Base-by-base conservation (phyloP, 129 eudicot genomes). In the Tagetes erecta region DNA sequence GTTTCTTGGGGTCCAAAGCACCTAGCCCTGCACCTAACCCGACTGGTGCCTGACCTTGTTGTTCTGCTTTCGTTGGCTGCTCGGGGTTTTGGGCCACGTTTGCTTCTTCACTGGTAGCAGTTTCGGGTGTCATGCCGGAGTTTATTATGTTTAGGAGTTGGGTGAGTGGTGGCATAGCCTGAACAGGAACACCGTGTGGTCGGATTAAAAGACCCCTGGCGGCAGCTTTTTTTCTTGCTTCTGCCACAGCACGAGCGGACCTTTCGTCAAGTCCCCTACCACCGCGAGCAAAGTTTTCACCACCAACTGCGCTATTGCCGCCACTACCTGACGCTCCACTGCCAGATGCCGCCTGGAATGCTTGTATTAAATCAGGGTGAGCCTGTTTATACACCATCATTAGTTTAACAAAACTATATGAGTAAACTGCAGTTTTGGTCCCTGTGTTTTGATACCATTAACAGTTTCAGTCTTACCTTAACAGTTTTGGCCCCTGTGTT, bases 231-330 rank as follows among this genome's bases (percentile, higher is more conserved):
- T 93, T 90, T 69, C 92, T 83, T 6, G 75, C 88, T 41, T 87
- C 98, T 0, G 90, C 95, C 36, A 90, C 89, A 10, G 96, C 98
- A 52, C 92, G 91, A 3, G 90, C 96, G 0, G 91, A 91, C 81
- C 98, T 80, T 79, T 90, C 98, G 45, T 90, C 97, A 2, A 84
- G 85, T 5, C 98, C 98, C 55, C 96, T 83, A 35, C 96, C 96
- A 20, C 96, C 92, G 37, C 92, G 87, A n/a, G 86, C 86, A 9
- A 84, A 59, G 70, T 74, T 76, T 2, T 86, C 97, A 7, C 86
- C 83, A 27, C 81, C 66, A 41, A 76, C 69, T 4, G 86, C 8
- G 13, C 66, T 56, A 36, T 57, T 70, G 51, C 77, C 67, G 4
- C 82, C 63, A 10, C 76, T 83, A 0, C 85, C 84, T 5, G 95